Conservation (phyloP, 345 rosid genomes). For the Moricandia arvensis region DNA sequence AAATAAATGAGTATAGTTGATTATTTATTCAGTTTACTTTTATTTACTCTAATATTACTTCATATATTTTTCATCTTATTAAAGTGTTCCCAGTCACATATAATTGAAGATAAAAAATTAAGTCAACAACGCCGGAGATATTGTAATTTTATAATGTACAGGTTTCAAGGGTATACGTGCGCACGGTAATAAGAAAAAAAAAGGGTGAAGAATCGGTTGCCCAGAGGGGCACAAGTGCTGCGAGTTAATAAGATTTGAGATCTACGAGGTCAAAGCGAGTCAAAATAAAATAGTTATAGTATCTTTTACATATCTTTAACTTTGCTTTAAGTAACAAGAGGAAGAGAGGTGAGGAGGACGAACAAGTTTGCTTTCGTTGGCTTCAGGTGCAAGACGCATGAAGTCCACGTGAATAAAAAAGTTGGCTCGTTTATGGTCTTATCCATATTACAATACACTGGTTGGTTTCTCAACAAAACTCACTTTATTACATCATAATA, state of each 20-base stretch:
- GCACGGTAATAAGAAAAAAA: not conserved
- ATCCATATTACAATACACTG: not conserved
- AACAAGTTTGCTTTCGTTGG: not conserved
- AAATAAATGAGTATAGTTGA: not conserved
- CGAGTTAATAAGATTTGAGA: constrained; percentile 17
- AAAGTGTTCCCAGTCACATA: not conserved
- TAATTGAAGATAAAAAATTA: not conserved
- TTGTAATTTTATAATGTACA: not conserved
- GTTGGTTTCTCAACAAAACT: not conserved
- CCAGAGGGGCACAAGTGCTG: not conserved
- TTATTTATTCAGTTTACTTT: not conserved
- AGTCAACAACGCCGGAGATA: not conserved
- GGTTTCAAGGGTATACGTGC: not conserved
- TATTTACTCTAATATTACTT: not conserved
- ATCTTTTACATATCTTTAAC: not conserved
- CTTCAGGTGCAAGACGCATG: not conserved
- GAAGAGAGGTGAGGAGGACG: not conserved
- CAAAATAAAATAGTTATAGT: not conserved
- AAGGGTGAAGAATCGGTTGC: not conserved
- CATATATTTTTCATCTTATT: not conserved
- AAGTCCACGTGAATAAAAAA: not conserved
- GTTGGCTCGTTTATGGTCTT: constrained; percentile 15
- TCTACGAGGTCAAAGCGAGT: constrained; percentile 12
- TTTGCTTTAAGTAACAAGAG: not conserved
- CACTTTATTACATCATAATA: constrained; percentile 26